Evolutionary conservation across 73 alveolate species (phyloP).

Genomic region (Paramecium biaurelia): DNA sequence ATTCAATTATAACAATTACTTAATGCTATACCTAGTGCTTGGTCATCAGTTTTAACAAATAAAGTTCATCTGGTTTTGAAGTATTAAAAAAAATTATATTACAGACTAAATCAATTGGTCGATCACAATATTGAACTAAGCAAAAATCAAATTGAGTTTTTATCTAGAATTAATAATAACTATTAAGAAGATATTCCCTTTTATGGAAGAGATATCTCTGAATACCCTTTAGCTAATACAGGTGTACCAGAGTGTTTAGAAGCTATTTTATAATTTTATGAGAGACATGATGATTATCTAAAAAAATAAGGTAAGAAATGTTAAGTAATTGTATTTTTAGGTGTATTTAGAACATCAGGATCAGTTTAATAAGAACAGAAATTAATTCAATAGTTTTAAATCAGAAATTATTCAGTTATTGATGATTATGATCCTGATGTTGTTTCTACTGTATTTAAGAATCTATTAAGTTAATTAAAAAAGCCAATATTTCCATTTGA

Average conservation of each 20-base stretch:
- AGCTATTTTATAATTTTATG: background rate
- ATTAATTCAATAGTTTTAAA: background rate
- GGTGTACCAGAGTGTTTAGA: conserved; percentile 23
- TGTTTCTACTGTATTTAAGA: background rate
- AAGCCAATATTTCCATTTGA: conserved; percentile 3
- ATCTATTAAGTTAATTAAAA: background rate
- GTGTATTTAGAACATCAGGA: background rate
- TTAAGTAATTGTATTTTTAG: background rate
- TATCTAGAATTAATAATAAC: background rate
- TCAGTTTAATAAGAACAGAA: background rate
- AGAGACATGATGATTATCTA: background rate
- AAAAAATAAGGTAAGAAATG: background rate
- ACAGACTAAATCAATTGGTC: background rate
- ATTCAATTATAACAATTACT: background rate
- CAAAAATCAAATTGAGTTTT: background rate
- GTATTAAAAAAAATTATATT: background rate
- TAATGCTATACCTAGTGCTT: background rate
- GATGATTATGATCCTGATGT: background rate
- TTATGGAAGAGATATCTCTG: conserved; percentile 14
- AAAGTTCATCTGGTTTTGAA: background rate
- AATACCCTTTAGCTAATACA: background rate
- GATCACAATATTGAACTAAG: background rate
- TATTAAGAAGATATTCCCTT: background rate
- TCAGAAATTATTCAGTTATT: background rate
- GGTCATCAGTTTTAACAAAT: background rate